phyloP scores from a whole-genome alignment of 345 rosid genomes.

The Nasturtium officinale region DNA sequence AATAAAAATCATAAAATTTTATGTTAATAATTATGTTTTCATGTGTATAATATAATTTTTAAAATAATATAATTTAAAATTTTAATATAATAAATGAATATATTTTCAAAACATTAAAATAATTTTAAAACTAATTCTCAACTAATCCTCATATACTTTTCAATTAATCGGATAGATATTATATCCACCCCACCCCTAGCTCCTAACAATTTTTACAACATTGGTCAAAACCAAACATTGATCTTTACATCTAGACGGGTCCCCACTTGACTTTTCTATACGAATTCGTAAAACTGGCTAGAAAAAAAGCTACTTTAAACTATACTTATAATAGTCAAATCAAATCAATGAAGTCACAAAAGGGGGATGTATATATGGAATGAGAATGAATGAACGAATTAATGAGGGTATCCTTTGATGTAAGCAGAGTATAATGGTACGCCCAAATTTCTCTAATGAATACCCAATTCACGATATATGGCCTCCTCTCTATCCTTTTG shows the following conservation, averaged over 20 bases:
- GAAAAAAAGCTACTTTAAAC: constrained; percentile 32
- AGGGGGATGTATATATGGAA: background rate
- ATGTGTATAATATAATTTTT: no score
- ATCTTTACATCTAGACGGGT: constrained; percentile 2
- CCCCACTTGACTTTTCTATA: constrained; percentile 29
- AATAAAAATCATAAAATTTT: no score
- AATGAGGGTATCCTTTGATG: constrained; percentile 12
- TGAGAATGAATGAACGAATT: constrained; percentile 29
- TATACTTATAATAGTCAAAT: constrained; percentile 30
- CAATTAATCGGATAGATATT: no score
- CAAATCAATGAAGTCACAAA: constrained; percentile 23
- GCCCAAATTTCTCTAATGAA: background rate
- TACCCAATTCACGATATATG: background rate
- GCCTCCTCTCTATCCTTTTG: background rate
- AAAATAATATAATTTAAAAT: no score
- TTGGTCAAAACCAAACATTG: constrained; percentile 24
- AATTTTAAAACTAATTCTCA: no score
- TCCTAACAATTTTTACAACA: no score
- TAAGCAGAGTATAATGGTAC: constrained; percentile 7
- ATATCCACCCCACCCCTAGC: no score
- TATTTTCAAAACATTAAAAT: no score
- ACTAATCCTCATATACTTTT: no score
- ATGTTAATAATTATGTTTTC: no score
- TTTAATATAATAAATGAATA: no score
- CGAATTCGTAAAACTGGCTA: background rate